phyloP scores from a whole-genome alignment of 2,329 filamentous ascomycete species.

The Lasiodiplodia gonubiensis region DNA sequence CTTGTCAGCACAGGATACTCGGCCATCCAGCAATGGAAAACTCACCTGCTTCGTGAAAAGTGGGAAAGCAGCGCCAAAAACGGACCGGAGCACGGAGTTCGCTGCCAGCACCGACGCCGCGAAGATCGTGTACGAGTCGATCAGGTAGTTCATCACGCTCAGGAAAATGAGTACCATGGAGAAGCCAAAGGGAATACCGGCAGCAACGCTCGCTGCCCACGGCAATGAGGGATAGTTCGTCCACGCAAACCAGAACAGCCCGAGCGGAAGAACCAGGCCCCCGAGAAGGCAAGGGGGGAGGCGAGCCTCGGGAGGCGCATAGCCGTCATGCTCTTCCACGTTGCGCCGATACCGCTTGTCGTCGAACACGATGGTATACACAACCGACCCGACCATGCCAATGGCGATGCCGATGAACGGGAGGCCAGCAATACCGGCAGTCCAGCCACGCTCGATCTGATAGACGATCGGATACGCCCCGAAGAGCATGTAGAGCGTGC shows the following conservation, averaged over 20 bases:
- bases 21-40: too few relatives aligned
- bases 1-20: neutral
- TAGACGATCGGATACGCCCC: constrained; percentile 65
- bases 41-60: constrained; percentile 69
- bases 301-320: constrained; percentile 70
- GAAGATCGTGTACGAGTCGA: constrained; percentile 68
- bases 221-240: constrained; percentile 56
- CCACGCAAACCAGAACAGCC: constrained; percentile 51
- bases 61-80: constrained; percentile 79
- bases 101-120: constrained; percentile 77
- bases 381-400: constrained; percentile 66
- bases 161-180: constrained; percentile 71
- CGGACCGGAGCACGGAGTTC: constrained; percentile 78
- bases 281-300: constrained; percentile 68
- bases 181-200: constrained; percentile 61
- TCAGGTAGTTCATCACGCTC: constrained; percentile 51
- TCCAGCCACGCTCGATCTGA: constrained; percentile 52
- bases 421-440: constrained; percentile 44
- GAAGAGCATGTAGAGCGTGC: constrained; percentile 57
- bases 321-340: constrained; percentile 56
- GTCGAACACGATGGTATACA: constrained; percentile 53
- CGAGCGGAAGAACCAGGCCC: constrained; percentile 62
- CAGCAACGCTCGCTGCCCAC: constrained; percentile 62
- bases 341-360: constrained; percentile 46
- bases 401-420: constrained; percentile 72